Conservation (phyloP, 108 stramenopile species). For the Asterionellopsis glacialis region DNA sequence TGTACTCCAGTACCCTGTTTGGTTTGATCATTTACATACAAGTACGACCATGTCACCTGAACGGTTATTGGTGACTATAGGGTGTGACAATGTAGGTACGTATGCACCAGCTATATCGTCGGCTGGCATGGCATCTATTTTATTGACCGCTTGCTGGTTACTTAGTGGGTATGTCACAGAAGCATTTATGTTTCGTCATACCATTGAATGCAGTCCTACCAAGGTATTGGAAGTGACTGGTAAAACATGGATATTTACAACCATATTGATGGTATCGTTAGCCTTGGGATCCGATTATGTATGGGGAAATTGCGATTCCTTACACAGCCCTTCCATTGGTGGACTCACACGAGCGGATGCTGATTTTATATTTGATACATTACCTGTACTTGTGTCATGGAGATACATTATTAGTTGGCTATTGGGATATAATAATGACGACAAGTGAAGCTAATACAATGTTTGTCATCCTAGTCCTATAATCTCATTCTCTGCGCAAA, state of each 20-base stretch:
- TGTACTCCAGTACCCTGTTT: constrained; percentile 32
- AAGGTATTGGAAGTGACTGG: constrained; percentile 52
- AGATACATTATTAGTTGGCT: constrained; percentile 44
- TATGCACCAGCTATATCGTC: constrained; percentile 58
- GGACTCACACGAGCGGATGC: constrained; percentile 60
- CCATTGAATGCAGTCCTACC: constrained; percentile 42
- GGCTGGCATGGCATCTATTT: constrained; percentile 46
- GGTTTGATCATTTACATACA: constrained; percentile 38
- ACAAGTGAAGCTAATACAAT: no score
- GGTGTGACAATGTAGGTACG: constrained; percentile 16
- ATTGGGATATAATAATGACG: no score
- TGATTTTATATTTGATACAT: constrained; percentile 64
- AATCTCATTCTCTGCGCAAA: no score
- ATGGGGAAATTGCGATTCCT: background rate
- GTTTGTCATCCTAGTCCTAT: no score
- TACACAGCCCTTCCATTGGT: background rate
- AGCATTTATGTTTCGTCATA: constrained; percentile 61
- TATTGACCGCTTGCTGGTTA: constrained; percentile 59
- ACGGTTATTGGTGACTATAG: constrained; percentile 17
- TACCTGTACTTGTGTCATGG: constrained; percentile 63
- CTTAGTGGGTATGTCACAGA: constrained; percentile 48
- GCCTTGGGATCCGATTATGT: constrained; percentile 28
- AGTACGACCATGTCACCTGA: constrained; percentile 1
- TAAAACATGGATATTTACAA: constrained; percentile 56
- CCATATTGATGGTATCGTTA: constrained; percentile 34